A percentile compares a stretch with the other conserved stretches of the same genome.
Evolutionary conservation across 176 grass and related monocot genomes (phyloP).

Genomic region (Carex pumila): DNA sequence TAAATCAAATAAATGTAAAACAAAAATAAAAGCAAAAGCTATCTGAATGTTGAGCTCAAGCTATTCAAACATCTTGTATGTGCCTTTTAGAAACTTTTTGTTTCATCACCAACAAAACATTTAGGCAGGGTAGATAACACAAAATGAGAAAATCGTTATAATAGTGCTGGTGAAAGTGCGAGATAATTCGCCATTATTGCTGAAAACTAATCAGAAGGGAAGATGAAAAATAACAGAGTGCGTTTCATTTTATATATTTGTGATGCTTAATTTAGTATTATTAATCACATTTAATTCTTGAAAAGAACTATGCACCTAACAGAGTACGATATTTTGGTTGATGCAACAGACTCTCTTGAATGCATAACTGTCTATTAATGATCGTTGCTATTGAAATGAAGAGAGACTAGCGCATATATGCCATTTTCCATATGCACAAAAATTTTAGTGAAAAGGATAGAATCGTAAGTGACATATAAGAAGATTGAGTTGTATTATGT

Average conservation of each 20-base stretch:
- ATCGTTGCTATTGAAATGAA: background rate
- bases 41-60: background rate
- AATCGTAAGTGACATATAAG: background rate
- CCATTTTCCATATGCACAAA: background rate
- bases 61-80: background rate
- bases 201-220: background rate
- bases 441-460: background rate
- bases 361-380: conserved; percentile 15
- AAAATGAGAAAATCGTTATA: background rate
- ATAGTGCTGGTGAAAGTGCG: background rate
- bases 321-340: background rate
- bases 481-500: background rate
- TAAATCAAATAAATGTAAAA: background rate
- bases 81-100: background rate
- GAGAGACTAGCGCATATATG: background rate
- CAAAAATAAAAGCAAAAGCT: background rate
- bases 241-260: background rate
- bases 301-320: conserved; percentile 6
- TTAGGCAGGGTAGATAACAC: background rate
- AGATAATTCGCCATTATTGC: background rate
- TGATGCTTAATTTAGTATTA: background rate
- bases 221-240: background rate
- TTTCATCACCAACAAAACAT: background rate
- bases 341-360: background rate
- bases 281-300: background rate